Conservation (phyloP, 345 rosid genomes). For the Iberis pinnata region DNA sequence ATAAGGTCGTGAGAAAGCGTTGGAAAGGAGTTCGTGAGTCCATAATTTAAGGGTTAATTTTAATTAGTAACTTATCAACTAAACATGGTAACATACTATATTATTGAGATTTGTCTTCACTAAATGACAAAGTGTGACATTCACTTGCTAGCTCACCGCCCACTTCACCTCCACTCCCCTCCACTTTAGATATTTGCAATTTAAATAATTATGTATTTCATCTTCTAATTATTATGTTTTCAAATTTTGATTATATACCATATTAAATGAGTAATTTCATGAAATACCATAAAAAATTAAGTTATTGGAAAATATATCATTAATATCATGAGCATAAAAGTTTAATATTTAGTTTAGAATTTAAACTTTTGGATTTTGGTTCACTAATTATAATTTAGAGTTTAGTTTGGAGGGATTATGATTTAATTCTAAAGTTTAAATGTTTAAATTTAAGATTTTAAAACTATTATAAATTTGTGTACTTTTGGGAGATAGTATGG, state of each 20-base stretch:
- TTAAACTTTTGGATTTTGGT: too few relatives aligned
- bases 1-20: conserved; percentile 29
- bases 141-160: conserved; percentile 29
- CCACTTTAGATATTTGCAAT: conserved; percentile 4
- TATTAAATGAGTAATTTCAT: too few relatives aligned
- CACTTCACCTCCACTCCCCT: conserved; percentile 26
- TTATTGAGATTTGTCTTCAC: conserved; percentile 27
- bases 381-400: too few relatives aligned
- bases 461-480: too few relatives aligned
- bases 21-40: conserved; percentile 28
- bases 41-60: conserved; percentile 26
- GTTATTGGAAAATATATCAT: too few relatives aligned
- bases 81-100: conserved; percentile 14
- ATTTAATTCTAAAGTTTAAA: too few relatives aligned
- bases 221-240: not conserved
- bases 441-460: too few relatives aligned
- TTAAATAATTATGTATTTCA: not conserved
- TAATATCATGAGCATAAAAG: too few relatives aligned
- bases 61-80: conserved; percentile 6
- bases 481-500: too few relatives aligned
- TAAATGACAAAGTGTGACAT: conserved; percentile 26
- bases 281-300: too few relatives aligned
- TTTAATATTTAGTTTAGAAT: too few relatives aligned
- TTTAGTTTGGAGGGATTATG: too few relatives aligned
- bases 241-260: not conserved